phyloP scores from a whole-genome alignment of 768 basidiomycete species.

The Kwoniella bestiolae region DNA sequence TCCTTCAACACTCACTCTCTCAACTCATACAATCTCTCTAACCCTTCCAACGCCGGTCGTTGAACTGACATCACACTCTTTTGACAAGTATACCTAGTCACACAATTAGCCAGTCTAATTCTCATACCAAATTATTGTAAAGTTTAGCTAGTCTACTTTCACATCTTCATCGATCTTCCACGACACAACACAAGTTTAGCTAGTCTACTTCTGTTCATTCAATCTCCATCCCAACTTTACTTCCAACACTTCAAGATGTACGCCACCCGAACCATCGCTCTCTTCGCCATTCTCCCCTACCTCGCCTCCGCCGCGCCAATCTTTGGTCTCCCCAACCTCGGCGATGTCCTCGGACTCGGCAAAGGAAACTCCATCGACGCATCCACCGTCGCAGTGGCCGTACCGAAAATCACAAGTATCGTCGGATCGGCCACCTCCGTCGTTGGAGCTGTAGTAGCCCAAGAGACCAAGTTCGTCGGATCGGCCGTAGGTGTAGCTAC shows the following conservation, averaged over 20 bases:
- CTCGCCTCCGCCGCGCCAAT: conserved; percentile 18
- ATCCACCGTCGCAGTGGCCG: conserved; percentile 5
- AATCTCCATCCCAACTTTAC: not conserved
- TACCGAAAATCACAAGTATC: conserved; percentile 13
- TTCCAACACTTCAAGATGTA: conserved; percentile 9
- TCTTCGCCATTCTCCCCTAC: conserved; percentile 25
- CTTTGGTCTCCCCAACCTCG: conserved; percentile 19
- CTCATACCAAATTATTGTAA: not conserved
- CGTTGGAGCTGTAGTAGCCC: conserved; percentile 8
- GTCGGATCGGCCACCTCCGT: conserved; percentile 13
- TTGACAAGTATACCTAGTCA: conserved; percentile 13
- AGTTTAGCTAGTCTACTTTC: conserved; percentile 10
- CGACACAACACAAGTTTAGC: conserved; percentile 8
- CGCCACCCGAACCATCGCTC: conserved; percentile 13
- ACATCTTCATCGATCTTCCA: not conserved
- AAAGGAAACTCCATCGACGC: conserved; percentile 11
- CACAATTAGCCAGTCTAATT: conserved; percentile 11
- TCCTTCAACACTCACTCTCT: conserved; percentile 12
- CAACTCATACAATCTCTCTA: not conserved
- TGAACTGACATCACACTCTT: conserved; percentile 27
- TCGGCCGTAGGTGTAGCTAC: conserved; percentile 12
- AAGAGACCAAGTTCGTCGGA: conserved; percentile 11
- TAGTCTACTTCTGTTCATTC: conserved; percentile 6
- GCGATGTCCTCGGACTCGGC: conserved; percentile 15
- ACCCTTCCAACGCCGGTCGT: conserved; percentile 27